Conservation (phyloP, 176 grass and related monocot genomes). For the Oryza glaberrima region DNA sequence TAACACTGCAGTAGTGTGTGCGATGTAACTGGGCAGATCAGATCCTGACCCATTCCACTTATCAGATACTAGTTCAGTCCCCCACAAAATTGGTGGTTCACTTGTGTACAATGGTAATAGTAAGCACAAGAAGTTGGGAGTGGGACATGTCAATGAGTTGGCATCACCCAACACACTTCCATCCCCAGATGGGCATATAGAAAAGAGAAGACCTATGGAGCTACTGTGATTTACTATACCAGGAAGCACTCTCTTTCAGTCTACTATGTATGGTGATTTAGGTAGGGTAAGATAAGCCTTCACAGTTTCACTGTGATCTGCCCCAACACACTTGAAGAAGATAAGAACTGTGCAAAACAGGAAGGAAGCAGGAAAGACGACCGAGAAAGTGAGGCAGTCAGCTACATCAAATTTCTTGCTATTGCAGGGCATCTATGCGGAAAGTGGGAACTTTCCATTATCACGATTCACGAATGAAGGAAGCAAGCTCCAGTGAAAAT, state of each 20-base stretch:
- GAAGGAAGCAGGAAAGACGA: constrained; percentile 4
- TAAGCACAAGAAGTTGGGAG: not conserved
- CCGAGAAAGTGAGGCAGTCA: not conserved
- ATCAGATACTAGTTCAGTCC: not conserved
- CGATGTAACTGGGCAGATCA: not conserved
- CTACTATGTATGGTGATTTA: not conserved
- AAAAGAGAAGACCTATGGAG: not conserved
- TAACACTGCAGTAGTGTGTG: not conserved
- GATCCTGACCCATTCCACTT: not conserved
- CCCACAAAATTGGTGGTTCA: not conserved
- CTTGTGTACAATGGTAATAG: not conserved
- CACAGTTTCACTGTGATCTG: not conserved
- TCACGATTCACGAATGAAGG: not conserved
- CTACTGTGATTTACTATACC: not conserved
- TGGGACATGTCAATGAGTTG: not conserved
- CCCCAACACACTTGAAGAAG: too few species aligned
- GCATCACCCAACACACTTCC: not conserved
- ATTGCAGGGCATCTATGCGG: not conserved
- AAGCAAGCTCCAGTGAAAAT: not conserved
- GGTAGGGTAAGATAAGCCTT: not conserved
- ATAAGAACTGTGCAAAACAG: constrained; percentile 12
- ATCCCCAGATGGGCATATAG: not conserved
- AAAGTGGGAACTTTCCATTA: not conserved
- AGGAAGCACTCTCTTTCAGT: not conserved
- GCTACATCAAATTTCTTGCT: not conserved